Percentiles rank a stretch among this genome's conserved stretches.
Conservation (phyloP, 2,329 filamentous ascomycete species). For the Xylogone sp. region DNA sequence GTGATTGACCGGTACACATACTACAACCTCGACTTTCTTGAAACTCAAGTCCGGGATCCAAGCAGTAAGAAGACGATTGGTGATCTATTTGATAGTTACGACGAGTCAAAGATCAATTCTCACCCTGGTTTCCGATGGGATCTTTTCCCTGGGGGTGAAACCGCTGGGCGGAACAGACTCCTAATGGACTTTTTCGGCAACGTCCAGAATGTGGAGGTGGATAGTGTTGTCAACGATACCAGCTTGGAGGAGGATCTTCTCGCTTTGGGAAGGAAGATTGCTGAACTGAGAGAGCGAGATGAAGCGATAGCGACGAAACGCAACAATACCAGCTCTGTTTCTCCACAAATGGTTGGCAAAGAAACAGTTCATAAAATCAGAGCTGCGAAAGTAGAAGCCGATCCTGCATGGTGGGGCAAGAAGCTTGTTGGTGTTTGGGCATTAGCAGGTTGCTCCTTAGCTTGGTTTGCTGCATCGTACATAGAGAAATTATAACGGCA, state of each 20-base stretch:
- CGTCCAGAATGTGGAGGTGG: constrained; percentile 93
- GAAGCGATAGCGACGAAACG: constrained; percentile 25
- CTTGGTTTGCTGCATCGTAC: constrained; percentile 56
- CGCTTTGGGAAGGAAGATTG: constrained; percentile 67
- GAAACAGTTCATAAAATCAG: constrained; percentile 33
- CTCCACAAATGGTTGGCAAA: constrained; percentile 6
- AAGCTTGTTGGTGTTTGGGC: constrained; percentile 59
- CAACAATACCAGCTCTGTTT: constrained; percentile 19
- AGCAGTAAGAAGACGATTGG: constrained; percentile 86
- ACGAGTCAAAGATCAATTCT: constrained; percentile 90
- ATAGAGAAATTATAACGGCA: constrained; percentile 29
- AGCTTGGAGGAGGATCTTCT: constrained; percentile 70
- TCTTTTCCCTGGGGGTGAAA: constrained; percentile 82
- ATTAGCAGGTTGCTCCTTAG: constrained; percentile 55
- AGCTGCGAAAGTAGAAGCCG: constrained; percentile 57
- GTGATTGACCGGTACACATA: constrained; percentile 99
- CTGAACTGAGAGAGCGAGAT: constrained; percentile 39
- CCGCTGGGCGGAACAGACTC: constrained; percentile 70
- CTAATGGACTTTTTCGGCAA: constrained; percentile 99
- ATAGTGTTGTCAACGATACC: constrained; percentile 43
- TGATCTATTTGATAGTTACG: constrained; percentile 94
- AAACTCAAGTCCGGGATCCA: constrained; percentile 81
- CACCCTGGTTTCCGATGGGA: constrained; percentile 92
- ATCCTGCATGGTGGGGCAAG: constrained; percentile 65
- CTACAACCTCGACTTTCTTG: constrained; percentile 95